Evolutionary conservation across 345 rosid species (phyloP), one percentile per base, ranked within the genome.

Genomic region (Brassica nigra): DNA sequence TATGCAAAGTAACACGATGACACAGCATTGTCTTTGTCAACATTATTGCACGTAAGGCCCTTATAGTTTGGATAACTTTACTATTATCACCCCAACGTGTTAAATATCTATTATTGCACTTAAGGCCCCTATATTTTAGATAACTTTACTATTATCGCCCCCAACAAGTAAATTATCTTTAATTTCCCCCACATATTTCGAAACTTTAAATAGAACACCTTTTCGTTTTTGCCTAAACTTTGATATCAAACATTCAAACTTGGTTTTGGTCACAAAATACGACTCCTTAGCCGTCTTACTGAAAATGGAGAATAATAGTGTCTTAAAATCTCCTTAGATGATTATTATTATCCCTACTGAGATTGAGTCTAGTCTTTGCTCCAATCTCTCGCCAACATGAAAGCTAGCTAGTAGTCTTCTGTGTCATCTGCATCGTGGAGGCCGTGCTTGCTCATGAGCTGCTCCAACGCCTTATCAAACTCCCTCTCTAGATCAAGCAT

Each of bases 401-500:
- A 4, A 28, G 63, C 69, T 54, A 63, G 9, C 18, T 18, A 18
- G 18, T 33, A 14, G 49, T 37, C 55, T 66, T 44, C 23, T 71
- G 59, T 6, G 68, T 69, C 80, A 55, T 80, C 76, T 31, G 9
- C 80, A 69, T 70, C 42, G 58, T 66, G 2, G 14, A 78, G 83
- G 11, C 80, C 58, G 23, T 89, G 87, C 84, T 87, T 88, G 71
- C 77, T 70, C 97, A 91, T 89, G 23, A 95, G 88, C 52, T 61
- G 8, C 42, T 70, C 75, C 18, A 89, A 73, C 9, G 84, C 78
- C 8, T 65, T 37, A 15, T 54, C 59, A 47, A 83, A 88, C 68
- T 79, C 90, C 36, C 80, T 84, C 86, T 95, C 97, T 15, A 90
- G 42, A n/a, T 76, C 89, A 3, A 88, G 55, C 72, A 84, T 86